phyloP scores from a whole-genome alignment of 2,329 filamentous ascomycete genomes.

The Dactylellina cionopaga region DNA sequence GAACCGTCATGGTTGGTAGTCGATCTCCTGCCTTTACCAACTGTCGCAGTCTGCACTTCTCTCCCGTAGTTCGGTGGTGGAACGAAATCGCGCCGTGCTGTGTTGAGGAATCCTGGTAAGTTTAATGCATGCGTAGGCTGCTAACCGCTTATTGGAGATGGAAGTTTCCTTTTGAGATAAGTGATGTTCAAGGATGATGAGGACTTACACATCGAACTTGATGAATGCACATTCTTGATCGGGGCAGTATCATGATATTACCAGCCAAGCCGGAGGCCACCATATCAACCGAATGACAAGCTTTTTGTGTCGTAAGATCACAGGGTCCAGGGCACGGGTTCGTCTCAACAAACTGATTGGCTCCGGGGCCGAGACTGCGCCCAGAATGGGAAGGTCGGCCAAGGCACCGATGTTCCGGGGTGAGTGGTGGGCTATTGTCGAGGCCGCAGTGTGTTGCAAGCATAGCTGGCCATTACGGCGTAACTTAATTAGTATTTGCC shows the following conservation, averaged over 20 bases:
- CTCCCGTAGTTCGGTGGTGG: slow-evolving; percentile 7
- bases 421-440: neutral
- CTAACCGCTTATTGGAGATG: slow-evolving; percentile 9
- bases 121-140: slow-evolving; percentile 16
- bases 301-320: slow-evolving; percentile 29
- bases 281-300: slow-evolving; percentile 32
- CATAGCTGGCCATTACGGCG: no score
- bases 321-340: slow-evolving; percentile 37
- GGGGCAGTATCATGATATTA: slow-evolving; percentile 11
- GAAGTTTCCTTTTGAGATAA: slow-evolving; percentile 32
- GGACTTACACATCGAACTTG: slow-evolving; percentile 15
- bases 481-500: slow-evolving; percentile 16
- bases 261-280: slow-evolving; percentile 24
- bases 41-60: slow-evolving; percentile 8
- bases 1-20: slow-evolving; percentile 18
- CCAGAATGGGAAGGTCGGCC: slow-evolving; percentile 41
- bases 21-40: slow-evolving; percentile 38
- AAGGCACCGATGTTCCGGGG: slow-evolving; percentile 17
- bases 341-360: slow-evolving; percentile 32
- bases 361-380: neutral
- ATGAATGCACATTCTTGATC: slow-evolving; percentile 34
- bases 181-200: slow-evolving; percentile 12
- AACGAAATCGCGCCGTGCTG: slow-evolving; percentile 19
- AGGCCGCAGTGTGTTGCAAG: slow-evolving; percentile 18
- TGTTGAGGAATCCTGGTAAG: slow-evolving; percentile 13